Conservation (phyloP, 805 yeast species). For the Hanseniaspora lachancei region DNA sequence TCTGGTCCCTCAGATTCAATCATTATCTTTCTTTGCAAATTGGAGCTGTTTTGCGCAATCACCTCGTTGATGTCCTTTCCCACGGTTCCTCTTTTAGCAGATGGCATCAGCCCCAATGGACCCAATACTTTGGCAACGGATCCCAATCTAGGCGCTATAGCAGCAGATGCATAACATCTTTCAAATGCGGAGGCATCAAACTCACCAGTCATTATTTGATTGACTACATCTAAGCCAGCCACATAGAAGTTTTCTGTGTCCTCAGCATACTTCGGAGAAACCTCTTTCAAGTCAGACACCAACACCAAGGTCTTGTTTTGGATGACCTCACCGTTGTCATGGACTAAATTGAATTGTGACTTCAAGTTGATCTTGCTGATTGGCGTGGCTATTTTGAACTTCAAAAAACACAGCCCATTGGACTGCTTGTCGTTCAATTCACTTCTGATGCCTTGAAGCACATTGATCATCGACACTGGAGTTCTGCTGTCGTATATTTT, state of each 20-base stretch:
- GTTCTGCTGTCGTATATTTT: not conserved
- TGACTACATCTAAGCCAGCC: constrained; percentile 63
- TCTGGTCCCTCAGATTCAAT: not conserved
- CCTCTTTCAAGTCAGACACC: constrained; percentile 39
- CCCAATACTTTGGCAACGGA: constrained; percentile 72
- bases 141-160: constrained; percentile 47
- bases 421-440: not conserved
- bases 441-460: not conserved
- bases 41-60: constrained; percentile 33
- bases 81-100: constrained; percentile 75
- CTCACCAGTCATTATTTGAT: constrained; percentile 40
- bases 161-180: constrained; percentile 69
- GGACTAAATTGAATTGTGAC: not conserved
- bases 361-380: not conserved
- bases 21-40: not conserved
- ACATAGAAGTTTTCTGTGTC: constrained; percentile 47
- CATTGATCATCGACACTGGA: constrained; percentile 6
- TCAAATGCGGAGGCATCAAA: constrained; percentile 50
- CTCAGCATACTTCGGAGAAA: constrained; percentile 38
- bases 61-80: constrained; percentile 46
- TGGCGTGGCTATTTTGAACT: not conserved
- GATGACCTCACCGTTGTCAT: constrained; percentile 11
- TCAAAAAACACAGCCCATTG: not conserved
- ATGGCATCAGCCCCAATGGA: constrained; percentile 81
- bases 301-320: constrained; percentile 51